Evolutionary conservation across 352 stramenopile genomes (phyloP).

Genomic region (Phytophthora kernoviae): DNA sequence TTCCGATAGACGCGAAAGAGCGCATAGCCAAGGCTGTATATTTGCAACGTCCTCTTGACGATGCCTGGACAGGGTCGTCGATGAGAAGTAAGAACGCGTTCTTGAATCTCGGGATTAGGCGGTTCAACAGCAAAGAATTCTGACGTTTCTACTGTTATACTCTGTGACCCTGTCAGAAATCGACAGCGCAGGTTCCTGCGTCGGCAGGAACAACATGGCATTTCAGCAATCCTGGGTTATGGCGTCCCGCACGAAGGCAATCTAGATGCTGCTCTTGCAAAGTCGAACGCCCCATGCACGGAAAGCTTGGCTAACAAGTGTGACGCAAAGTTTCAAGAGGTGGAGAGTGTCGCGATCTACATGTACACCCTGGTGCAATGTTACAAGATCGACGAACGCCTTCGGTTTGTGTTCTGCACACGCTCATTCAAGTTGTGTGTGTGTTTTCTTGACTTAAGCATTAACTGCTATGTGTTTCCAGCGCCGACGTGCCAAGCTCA

Average conservation of each 20-base stretch:
- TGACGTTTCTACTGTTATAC: too few relatives aligned
- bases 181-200: not conserved
- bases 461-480: too few relatives aligned
- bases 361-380: conserved; percentile 53
- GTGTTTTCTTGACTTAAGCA: too few relatives aligned
- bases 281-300: conserved; percentile 10
- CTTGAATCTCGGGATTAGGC: too few relatives aligned
- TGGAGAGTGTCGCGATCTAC: conserved; percentile 49
- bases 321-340: conserved; percentile 28
- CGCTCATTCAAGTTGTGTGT: not conserved
- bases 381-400: conserved; percentile 51
- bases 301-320: conserved; percentile 12
- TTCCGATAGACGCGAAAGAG: conserved; percentile 38
- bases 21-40: conserved; percentile 28
- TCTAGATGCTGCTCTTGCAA: conserved; percentile 23
- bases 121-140: too few relatives aligned
- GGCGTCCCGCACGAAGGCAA: conserved; percentile 40
- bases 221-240: conserved; percentile 44
- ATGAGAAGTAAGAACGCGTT: conserved; percentile 14
- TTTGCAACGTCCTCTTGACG: conserved; percentile 18
- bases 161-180: conserved; percentile 11
- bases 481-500: too few relatives aligned
- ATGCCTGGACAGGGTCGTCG: not conserved
- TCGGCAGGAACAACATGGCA: conserved; percentile 7
- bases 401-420: conserved; percentile 27